Percentiles rank a stretch among this genome's conserved stretches.
phyloP scores from a whole-genome alignment of 352 stramenopile species.

The Globisporangium cylindrosporum region DNA sequence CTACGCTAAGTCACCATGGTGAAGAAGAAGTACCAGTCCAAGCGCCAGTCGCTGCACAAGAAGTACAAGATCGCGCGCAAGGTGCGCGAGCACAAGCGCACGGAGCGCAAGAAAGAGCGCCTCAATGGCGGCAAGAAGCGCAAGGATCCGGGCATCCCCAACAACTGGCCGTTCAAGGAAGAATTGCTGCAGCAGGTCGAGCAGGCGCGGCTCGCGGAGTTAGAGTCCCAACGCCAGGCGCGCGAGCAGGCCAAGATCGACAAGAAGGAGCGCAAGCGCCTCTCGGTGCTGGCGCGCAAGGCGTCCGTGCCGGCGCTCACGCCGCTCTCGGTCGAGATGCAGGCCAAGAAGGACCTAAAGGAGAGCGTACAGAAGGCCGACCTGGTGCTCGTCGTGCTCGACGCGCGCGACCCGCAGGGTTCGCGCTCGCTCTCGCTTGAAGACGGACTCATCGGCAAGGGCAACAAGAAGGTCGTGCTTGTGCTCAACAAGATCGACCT shows the following conservation, averaged over 20 bases:
- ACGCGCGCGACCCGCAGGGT: slow-evolving; percentile 97
- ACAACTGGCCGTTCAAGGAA: slow-evolving; percentile 98
- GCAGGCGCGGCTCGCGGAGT: slow-evolving; percentile 72
- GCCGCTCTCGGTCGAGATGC: slow-evolving; percentile 68
- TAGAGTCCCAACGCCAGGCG: slow-evolving; percentile 56
- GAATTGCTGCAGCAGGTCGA: slow-evolving; percentile 88
- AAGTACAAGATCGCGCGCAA: slow-evolving; percentile 98
- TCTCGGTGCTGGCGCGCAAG: slow-evolving; percentile 30
- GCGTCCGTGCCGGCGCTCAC: slow-evolving; percentile 35
- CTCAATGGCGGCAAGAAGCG: slow-evolving; percentile 90
- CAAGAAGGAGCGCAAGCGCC: slow-evolving; percentile 65
- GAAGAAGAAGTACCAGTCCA: slow-evolving; percentile 99
- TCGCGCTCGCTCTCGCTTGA: slow-evolving; percentile 93
- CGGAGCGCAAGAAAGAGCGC: slow-evolving; percentile 92
- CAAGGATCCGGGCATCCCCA: slow-evolving; percentile 97
- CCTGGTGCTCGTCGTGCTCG: slow-evolving; percentile 89
- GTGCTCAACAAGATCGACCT: slow-evolving; percentile 99
- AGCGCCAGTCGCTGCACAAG: slow-evolving; percentile 96
- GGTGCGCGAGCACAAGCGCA: slow-evolving; percentile 92
- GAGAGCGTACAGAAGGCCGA: slow-evolving; percentile 59
- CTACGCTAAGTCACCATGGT: slow-evolving; percentile 81
- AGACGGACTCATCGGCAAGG: slow-evolving; percentile 92
- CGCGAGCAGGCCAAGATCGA: slow-evolving; percentile 62
- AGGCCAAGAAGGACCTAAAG: slow-evolving; percentile 80
- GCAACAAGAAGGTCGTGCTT: slow-evolving; percentile 95